Evolutionary conservation across 441 rosid species (phyloP).

Genomic region (Gossypium laxum): DNA sequence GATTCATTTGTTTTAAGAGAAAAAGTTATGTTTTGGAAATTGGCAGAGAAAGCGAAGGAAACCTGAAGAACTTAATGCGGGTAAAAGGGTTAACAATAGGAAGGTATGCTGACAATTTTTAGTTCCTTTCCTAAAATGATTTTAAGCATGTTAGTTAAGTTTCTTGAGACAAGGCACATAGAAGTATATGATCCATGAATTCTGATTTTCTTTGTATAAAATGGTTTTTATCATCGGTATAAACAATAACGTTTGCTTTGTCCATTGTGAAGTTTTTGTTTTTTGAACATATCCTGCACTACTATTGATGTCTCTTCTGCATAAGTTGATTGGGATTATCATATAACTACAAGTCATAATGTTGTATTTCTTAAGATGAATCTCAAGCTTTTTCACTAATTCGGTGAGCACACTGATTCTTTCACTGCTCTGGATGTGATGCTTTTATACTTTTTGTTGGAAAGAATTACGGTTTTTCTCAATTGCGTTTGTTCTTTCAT

Average conservation of each 20-base stretch:
- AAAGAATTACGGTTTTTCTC: not conserved
- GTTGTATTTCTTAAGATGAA: not conserved
- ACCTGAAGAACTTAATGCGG: conserved; percentile 53
- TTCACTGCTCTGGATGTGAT: not conserved
- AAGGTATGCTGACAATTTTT: conserved; percentile 42
- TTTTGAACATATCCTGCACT: not conserved
- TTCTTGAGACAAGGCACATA: not conserved
- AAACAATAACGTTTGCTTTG: not conserved
- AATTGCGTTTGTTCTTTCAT: not conserved
- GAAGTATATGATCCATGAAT: not conserved
- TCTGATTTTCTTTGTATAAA: not conserved
- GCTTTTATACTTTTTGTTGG: not conserved
- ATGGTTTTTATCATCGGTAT: not conserved
- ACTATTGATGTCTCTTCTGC: not conserved
- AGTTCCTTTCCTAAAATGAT: not conserved
- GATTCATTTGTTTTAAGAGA: conserved; percentile 4
- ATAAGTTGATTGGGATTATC: not conserved
- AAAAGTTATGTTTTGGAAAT: conserved; percentile 18
- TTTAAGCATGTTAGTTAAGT: conserved; percentile 1
- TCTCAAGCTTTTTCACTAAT: not conserved
- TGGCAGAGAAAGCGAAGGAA: conserved; percentile 84
- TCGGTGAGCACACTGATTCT: not conserved
- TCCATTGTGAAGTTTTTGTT: not conserved
- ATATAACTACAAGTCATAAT: not conserved
- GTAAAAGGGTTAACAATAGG: conserved; percentile 47